phyloP scores from a whole-genome alignment of 768 basidiomycete genomes.

The Tylopilus intermedius region DNA sequence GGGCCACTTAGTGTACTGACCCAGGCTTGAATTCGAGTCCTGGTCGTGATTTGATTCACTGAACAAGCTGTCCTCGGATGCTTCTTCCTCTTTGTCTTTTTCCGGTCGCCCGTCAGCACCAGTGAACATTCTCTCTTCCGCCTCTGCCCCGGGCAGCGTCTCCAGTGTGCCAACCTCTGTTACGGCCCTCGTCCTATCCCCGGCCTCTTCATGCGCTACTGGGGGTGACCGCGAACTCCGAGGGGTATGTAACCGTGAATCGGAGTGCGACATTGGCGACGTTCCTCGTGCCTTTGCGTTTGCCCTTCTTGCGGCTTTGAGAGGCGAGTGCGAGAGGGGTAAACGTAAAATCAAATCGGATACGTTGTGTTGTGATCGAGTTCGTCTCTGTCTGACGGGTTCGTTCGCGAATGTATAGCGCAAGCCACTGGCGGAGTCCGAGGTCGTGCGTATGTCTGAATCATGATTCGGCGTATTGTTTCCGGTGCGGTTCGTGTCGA shows the following conservation, averaged over 20 bases:
- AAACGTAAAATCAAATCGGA: constrained; percentile 44
- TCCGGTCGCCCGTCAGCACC: background rate
- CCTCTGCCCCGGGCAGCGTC: background rate
- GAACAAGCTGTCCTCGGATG: constrained; percentile 39
- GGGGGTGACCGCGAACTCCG: background rate
- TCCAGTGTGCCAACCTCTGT: background rate
- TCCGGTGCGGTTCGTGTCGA: constrained; percentile 13
- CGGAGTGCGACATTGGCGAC: constrained; percentile 13
- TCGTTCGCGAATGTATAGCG: background rate
- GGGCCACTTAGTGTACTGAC: constrained; percentile 3
- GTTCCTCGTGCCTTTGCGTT: constrained; percentile 23
- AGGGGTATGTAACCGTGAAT: background rate
- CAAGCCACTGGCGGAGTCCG: constrained; percentile 4
- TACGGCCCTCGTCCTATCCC: background rate
- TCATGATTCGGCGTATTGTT: constrained; percentile 2
- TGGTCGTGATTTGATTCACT: background rate
- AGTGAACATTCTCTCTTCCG: background rate
- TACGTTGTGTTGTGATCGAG: constrained; percentile 49
- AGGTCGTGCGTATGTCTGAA: background rate
- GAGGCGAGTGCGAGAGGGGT: constrained; percentile 42
- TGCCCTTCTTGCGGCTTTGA: constrained; percentile 46
- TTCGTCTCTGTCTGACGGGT: constrained; percentile 24
- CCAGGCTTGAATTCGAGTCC: background rate
- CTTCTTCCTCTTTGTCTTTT: constrained; percentile 12
- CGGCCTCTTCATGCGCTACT: background rate